phyloP scores from a whole-genome alignment of 1,139 yeast species.

The Entelexis sorbosivorans region DNA sequence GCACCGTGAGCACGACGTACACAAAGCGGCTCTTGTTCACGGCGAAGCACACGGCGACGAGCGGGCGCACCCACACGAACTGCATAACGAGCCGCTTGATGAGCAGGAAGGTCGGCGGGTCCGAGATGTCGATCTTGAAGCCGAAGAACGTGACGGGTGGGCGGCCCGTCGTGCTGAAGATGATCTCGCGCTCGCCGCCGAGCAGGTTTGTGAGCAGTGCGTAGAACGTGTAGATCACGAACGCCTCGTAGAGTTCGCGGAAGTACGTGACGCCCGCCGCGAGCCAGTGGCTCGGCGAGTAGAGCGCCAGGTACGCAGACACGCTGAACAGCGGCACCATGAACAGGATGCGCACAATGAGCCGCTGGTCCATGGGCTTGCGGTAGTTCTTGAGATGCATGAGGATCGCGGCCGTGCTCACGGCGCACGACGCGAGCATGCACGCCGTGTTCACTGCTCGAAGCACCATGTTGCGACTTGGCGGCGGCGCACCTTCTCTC shows the following conservation, averaged over 20 bases:
- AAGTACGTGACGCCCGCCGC: slow-evolving; percentile 53
- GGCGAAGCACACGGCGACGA: slow-evolving; percentile 25
- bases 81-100: slow-evolving; percentile 83
- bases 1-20: slow-evolving; percentile 31
- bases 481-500: background rate
- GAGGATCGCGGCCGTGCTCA: slow-evolving; percentile 38
- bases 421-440: slow-evolving; percentile 9
- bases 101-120: slow-evolving; percentile 63
- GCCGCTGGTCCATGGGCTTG: slow-evolving; percentile 78
- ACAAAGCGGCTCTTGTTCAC: background rate
- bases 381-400: slow-evolving; percentile 61
- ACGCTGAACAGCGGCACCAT: slow-evolving; percentile 45
- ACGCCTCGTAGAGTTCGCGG: slow-evolving; percentile 87
- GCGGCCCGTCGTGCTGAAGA: slow-evolving; percentile 61
- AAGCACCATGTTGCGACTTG: slow-evolving; percentile 4
- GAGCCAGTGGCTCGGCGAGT: slow-evolving; percentile 26
- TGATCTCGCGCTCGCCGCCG: slow-evolving; percentile 85
- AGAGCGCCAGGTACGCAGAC: slow-evolving; percentile 47
- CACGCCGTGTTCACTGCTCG: slow-evolving; percentile 13
- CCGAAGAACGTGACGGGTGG: slow-evolving; percentile 43
- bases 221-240: slow-evolving; percentile 88
- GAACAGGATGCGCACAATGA: slow-evolving; percentile 67
- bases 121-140: slow-evolving; percentile 62
- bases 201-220: slow-evolving; percentile 68
- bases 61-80: slow-evolving; percentile 89